A percentile compares a stretch with the other conserved stretches of the same genome.
phyloP scores from a whole-genome alignment of 306 rosid species.

The Albizia julibrissin region DNA sequence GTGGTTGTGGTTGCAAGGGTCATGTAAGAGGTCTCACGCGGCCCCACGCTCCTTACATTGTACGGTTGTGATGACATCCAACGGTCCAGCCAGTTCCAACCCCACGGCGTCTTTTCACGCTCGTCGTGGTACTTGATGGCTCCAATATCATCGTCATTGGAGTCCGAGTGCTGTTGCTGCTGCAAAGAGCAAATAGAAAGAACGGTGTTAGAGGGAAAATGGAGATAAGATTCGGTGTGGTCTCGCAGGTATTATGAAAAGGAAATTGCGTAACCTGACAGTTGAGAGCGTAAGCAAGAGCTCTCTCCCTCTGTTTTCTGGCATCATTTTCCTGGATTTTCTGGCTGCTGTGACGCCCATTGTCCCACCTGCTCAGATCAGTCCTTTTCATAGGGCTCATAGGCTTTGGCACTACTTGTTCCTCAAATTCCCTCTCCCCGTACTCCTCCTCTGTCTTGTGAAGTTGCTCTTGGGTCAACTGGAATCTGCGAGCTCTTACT shows the following conservation, averaged over 20 bases:
- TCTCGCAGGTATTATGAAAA: neutral
- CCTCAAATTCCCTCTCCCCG: conserved; percentile 24
- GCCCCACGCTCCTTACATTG: conserved; percentile 31
- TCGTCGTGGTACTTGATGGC: conserved; percentile 14
- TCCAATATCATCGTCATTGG: conserved; percentile 33
- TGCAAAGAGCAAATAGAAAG: conserved; percentile 16
- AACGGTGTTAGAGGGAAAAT: neutral
- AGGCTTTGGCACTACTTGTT: conserved; percentile 34
- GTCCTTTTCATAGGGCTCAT: conserved; percentile 50
- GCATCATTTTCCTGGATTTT: conserved; percentile 49
- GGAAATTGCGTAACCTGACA: conserved; percentile 51
- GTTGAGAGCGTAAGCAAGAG: conserved; percentile 77
- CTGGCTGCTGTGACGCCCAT: conserved; percentile 48
- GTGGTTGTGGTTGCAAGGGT: conserved; percentile 51
- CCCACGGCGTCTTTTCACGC: conserved; percentile 64
- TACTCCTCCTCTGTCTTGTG: conserved; percentile 28
- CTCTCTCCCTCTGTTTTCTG: conserved; percentile 75
- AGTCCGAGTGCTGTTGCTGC: conserved; percentile 28
- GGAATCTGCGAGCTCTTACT: conserved; percentile 77
- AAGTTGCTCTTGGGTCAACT: conserved; percentile 54
- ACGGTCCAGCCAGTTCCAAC: conserved; percentile 88
- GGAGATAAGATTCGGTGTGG: neutral
- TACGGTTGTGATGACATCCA: conserved; percentile 86
- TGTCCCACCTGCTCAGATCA: conserved; percentile 45
- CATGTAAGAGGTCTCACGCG: conserved; percentile 43